Conservation (phyloP, 78 protist genomes). For the Ministeria vibrans region DNA sequence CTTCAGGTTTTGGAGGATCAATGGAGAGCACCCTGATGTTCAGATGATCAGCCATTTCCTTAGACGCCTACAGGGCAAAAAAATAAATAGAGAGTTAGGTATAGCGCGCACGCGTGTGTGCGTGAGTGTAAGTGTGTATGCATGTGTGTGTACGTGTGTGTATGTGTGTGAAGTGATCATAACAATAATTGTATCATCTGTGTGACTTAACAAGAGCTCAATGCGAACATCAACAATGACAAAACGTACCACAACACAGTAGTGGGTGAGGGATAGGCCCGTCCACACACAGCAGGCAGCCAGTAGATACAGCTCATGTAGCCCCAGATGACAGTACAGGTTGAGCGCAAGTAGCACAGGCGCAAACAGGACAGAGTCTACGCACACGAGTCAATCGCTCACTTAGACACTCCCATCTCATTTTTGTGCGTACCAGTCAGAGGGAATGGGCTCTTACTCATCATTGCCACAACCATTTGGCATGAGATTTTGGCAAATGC, state of each 20-base stretch:
- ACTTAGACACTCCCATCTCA: too few species aligned
- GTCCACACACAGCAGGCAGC: background rate
- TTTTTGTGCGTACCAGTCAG: too few species aligned
- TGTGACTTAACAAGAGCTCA: background rate
- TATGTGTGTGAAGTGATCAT: background rate
- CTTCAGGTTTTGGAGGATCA: too few species aligned
- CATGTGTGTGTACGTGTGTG: conserved; percentile 1
- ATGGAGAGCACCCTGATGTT: too few species aligned
- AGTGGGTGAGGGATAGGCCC: background rate
- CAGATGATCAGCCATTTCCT: too few species aligned
- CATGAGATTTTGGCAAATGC: background rate
- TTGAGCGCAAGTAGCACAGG: background rate
- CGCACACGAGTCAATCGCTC: too few species aligned
- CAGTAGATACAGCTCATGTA: background rate
- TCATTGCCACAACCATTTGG: background rate
- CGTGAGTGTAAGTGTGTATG: background rate
- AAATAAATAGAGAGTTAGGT: background rate
- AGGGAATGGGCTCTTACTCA: background rate
- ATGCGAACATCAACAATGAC: background rate
- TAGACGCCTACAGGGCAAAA: background rate
- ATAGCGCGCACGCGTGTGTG: background rate
- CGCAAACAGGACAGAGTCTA: background rate
- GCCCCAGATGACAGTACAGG: background rate
- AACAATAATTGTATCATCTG: background rate
- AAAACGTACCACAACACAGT: background rate